These are phyloP conservation scores for Pythium guiyangense DNA, from an alignment of 352 stramenopile species.

Conservation along the genomic window DNA sequence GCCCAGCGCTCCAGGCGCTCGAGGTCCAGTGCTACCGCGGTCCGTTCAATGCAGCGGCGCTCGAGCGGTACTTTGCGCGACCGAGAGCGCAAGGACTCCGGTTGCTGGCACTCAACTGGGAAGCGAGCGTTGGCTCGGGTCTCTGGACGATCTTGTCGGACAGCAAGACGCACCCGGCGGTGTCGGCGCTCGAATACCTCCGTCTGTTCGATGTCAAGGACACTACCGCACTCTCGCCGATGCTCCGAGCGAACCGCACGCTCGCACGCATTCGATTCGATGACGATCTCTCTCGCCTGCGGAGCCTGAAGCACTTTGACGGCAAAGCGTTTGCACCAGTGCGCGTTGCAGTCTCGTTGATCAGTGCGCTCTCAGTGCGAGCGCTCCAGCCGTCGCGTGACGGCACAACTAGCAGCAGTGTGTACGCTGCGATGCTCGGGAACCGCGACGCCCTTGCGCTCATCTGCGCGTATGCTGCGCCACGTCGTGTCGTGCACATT, in stretches of 20 bases:
- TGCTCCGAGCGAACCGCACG: neutral
- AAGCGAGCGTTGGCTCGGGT: neutral
- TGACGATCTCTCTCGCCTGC: neutral
- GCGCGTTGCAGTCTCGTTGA: neutral
- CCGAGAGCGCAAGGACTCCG: neutral
- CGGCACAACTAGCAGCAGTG: neutral
- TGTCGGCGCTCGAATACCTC: neutral
- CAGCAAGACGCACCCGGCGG: neutral
- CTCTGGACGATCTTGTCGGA: neutral
- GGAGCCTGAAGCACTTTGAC: neutral
- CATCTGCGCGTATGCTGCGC: neutral
- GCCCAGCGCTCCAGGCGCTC: neutral
- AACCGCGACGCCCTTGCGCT: neutral
- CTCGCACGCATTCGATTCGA: neutral
- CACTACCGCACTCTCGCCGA: neutral
- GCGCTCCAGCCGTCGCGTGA: neutral
- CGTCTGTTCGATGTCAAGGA: neutral
- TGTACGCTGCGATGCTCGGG: neutral
- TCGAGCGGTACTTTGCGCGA: neutral
- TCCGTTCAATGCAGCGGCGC: neutral
- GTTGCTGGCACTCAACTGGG: neutral
- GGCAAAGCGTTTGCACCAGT: neutral
- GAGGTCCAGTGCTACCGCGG: neutral
- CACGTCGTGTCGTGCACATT: slow-evolving; percentile 1
- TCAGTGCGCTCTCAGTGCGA: neutral